Evolutionary conservation across 257 asterid genomes (phyloP), one percentile per base, ranked within the genome.

Genomic region (Petunia secreta): DNA sequence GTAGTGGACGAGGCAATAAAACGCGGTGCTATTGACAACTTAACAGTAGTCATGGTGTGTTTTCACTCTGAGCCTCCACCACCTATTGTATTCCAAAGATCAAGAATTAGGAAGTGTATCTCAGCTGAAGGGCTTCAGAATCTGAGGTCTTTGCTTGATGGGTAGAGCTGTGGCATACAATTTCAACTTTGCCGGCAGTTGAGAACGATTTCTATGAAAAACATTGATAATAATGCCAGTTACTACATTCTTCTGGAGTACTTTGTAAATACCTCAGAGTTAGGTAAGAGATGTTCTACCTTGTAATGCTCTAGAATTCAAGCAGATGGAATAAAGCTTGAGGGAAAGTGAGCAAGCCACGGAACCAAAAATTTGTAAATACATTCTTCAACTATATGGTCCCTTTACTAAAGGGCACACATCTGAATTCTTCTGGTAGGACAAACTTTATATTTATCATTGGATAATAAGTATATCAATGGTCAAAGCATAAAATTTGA

Each of bases 61-160:
- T 94, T 94, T 82, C 92, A 93, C 71, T 10, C 88, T 1, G 98
- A 93, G 5, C 90, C 93, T 4, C 98, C 98, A 6, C 92, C 96
- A 41, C 77, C 87, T 2, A 9, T 81, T 2, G 39, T 76, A 14
- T 87, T 80, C 84, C 97, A 82, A 59, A 87, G 91, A 75, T 54
- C 89, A 2, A 84, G 90, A 75, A 92, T 94, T 40, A 82, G 94
- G 84, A 88, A 94, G 90, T 89, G 92, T 73, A 90, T 94, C 83
- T 94, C 98, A 6, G 94, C 92, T 0, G 97, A 93, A 85, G 92
- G 96, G 77, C 93, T 94, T 78, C 93, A 89, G 87, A 90, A 62
- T 68, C 91, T 94, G 40, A 90, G 90, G 53, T 88, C 80, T 85
- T 88, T 90, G 69, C 92, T 92, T 77, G 91, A 90, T 83, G 91